Base-by-base conservation (phyloP, 2,329 filamentous ascomycete species). In the Sarocladium oryzae region DNA sequence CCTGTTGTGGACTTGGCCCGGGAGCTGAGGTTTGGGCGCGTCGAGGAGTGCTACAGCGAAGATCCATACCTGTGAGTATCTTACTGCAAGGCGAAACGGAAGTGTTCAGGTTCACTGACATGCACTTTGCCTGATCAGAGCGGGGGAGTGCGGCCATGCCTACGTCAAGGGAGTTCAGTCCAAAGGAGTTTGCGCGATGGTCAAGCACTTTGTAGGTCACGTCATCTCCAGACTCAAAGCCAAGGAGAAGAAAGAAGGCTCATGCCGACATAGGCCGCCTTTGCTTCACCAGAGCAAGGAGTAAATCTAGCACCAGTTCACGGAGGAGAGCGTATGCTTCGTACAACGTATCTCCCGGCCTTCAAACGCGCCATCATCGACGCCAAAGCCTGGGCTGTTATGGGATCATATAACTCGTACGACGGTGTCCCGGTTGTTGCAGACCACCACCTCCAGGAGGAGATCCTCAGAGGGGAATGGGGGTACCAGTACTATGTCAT, bases 331-430 rank as follows among this genome's bases (percentile, higher is more conserved):
- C 65, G 76, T 40, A 72, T 77, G 58, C 74, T 81, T 3, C 70
- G 78, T 30, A 79, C 74, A 30, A 81, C 77, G 2, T 76, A 74
- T 54, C 66, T 85, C 3, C 80, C 79, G 2, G 60, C 80, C 0
- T 88, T 86, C 66, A 85, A 86, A 63, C 75, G 82, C 15, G 77
- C 85, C 11, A 88, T 89, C 54, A 78, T 88, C 30, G 86, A 88
- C 58, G 83, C 70, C 9, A 82, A 78, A 10, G 86, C 83, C 2
- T 83, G 75, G 60, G 76, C 78, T 36, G 79, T 89, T 57, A 90
- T 90, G 87, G 81, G 82, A 26, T 79, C 86, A 0, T 90, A 90
- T 60, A 81, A 87, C 60, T 82, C 82, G 50, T 88, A 89, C 56
- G 86, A 90, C 56, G 86, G 86, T 2, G 71, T 87, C 13, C 84